Conservation (phyloP, 2,329 filamentous ascomycete species). For the Diaporthe vexans region DNA sequence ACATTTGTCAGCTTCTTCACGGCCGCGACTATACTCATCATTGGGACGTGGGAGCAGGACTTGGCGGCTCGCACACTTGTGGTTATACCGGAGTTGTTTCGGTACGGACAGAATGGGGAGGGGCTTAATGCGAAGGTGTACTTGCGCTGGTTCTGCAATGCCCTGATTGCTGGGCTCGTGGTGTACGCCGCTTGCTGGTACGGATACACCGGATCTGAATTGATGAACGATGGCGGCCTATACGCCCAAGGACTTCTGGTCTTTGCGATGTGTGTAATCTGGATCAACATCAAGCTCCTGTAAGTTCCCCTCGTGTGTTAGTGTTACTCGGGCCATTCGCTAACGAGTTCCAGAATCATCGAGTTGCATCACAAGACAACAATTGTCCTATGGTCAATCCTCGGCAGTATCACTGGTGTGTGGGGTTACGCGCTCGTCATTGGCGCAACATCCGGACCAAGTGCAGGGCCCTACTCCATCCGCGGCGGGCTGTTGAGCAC, state of each 20-base stretch:
- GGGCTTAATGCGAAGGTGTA: conserved; percentile 84
- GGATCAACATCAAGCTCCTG: conserved; percentile 84
- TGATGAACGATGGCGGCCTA: conserved; percentile 74
- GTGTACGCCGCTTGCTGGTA: conserved; percentile 75
- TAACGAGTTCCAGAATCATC: conserved; percentile 66
- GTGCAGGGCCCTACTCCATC: conserved; percentile 74
- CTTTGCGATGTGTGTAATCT: conserved; percentile 77
- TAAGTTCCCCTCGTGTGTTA: conserved; percentile 54
- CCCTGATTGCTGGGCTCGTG: conserved; percentile 78
- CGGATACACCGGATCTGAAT: conserved; percentile 63
- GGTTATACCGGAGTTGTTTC: conserved; percentile 91
- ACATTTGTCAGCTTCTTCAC: conserved; percentile 97
- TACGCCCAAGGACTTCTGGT: conserved; percentile 81
- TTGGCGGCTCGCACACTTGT: conserved; percentile 85
- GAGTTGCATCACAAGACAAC: conserved; percentile 83
- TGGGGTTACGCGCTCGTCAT: conserved; percentile 82
- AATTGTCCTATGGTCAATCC: conserved; percentile 71
- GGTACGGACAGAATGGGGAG: conserved; percentile 78
- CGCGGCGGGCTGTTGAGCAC: conserved; percentile 74
- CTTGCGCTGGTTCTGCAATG: conserved; percentile 82
- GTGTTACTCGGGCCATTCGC: conserved; percentile 3
- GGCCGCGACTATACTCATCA: conserved; percentile 86
- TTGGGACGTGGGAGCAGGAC: conserved; percentile 94
- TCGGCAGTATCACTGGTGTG: conserved; percentile 76
- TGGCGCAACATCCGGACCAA: conserved; percentile 68